phyloP scores from a whole-genome alignment of 345 rosid genomes.

The Salix dunnii region DNA sequence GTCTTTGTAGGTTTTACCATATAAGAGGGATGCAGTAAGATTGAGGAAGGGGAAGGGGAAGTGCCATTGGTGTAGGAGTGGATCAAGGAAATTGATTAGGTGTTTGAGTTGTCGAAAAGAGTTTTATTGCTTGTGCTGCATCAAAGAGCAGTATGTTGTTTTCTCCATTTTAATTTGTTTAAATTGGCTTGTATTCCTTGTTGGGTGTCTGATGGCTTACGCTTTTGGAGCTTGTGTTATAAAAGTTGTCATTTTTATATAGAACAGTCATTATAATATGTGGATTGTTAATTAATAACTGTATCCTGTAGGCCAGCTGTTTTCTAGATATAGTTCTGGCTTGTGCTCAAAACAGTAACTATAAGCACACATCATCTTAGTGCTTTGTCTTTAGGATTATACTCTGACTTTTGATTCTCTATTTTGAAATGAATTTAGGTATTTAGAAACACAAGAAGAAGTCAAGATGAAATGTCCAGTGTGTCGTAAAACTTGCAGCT shows the following conservation, averaged over 20 bases:
- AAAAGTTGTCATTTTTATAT: too few relatives aligned
- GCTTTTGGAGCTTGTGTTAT: not conserved
- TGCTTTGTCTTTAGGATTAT: not conserved
- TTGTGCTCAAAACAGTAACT: not conserved
- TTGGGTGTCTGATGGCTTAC: not conserved
- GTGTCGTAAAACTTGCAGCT: constrained; percentile 75
- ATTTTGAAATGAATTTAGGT: constrained; percentile 43
- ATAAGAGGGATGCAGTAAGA: constrained; percentile 48
- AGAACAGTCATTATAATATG: too few relatives aligned
- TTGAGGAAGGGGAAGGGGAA: constrained; percentile 56
- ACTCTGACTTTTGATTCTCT: constrained; percentile 2
- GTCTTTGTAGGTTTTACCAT: constrained; percentile 49
- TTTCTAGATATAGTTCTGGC: not conserved
- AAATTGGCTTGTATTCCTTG: not conserved
- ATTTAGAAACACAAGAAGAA: constrained; percentile 61
- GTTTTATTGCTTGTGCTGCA: constrained; percentile 72
- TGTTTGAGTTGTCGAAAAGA: constrained; percentile 68
- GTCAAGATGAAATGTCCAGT: constrained; percentile 79
- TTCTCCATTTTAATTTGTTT: not conserved
- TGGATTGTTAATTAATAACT: not conserved
- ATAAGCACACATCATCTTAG: not conserved
- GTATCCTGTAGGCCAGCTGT: not conserved
- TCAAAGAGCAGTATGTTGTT: constrained; percentile 51
- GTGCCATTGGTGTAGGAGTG: constrained; percentile 87
- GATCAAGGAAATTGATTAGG: constrained; percentile 46